These are phyloP conservation scores for Komagataella mondaviorum DNA, from an alignment of 805 yeast species.

Conservation along the genomic window DNA sequence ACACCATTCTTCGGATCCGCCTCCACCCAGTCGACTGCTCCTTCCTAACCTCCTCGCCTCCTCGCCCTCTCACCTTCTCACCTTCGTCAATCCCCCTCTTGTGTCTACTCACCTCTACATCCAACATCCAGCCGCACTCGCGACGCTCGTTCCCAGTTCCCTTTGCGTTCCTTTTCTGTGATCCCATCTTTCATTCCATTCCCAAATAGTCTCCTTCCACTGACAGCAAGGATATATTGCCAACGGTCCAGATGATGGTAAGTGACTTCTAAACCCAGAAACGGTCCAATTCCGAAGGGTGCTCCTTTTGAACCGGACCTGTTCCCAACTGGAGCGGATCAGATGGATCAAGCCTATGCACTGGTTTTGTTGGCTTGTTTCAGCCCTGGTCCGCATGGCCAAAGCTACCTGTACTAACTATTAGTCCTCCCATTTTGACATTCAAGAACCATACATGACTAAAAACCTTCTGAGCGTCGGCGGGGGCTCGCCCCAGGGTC, in stretches of 20 bases:
- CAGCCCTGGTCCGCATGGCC: neutral
- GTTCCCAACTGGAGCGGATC: neutral
- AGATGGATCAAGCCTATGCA: neutral
- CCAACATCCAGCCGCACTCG: neutral
- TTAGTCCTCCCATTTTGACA: neutral
- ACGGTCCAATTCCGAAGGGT: neutral
- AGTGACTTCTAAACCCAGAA: neutral
- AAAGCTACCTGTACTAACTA: neutral
- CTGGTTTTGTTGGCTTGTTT: neutral
- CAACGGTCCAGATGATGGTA: neutral
- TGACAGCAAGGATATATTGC: neutral
- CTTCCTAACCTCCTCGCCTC: neutral
- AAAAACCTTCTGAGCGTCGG: neutral
- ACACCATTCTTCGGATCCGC: too few species aligned
- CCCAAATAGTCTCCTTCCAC: neutral
- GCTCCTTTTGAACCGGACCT: neutral
- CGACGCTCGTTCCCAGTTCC: neutral
- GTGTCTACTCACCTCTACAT: neutral
- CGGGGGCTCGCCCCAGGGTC: neutral
- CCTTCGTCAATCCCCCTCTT: neutral
- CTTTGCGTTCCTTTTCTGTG: neutral
- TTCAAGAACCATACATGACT: neutral
- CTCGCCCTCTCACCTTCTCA: neutral
- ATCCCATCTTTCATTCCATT: neutral
- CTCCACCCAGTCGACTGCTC: too few species aligned